These are phyloP conservation scores for Seiridium cupressi DNA, from an alignment of 2,329 filamentous ascomycete genomes.

Conservation along the genomic window DNA sequence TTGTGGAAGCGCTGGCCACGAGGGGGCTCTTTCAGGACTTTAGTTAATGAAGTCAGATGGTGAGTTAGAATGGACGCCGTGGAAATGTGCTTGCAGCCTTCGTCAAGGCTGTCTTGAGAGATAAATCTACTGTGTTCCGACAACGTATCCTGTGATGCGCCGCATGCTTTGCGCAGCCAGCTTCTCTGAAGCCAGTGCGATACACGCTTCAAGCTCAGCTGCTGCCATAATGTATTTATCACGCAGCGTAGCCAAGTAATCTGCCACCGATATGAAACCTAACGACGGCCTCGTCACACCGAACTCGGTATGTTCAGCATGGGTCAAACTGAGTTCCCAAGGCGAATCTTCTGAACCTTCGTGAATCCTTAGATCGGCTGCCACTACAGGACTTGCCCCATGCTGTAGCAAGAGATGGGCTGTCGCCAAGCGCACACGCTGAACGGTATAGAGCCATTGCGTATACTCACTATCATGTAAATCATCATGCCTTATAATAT, in stretches of 20 bases:
- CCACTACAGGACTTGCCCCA: neutral
- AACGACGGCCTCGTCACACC: neutral
- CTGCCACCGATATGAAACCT: neutral
- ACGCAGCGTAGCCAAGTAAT: neutral
- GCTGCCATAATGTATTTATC: neutral
- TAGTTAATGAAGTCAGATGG: no score
- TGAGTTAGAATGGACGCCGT: no score
- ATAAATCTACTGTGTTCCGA: no score
- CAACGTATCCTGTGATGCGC: no score
- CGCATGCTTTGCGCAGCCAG: neutral
- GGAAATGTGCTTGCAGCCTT: no score
- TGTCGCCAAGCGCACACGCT: neutral
- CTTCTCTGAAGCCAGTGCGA: neutral
- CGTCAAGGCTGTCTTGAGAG: no score
- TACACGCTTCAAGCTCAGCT: neutral
- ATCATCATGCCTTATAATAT: neutral
- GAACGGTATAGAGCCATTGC: no score
- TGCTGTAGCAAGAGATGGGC: neutral
- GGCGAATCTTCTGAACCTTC: neutral
- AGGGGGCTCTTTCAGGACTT: no score
- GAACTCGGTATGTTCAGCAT: neutral
- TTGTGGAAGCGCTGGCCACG: no score
- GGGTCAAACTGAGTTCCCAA: neutral
- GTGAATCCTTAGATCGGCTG: neutral
- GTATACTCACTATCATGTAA: no score